Percentiles rank a stretch among this genome's conserved stretches.
phyloP scores from a whole-genome alignment of 108 stramenopile genomes.

The Mayamaea pseudoterrestris region DNA sequence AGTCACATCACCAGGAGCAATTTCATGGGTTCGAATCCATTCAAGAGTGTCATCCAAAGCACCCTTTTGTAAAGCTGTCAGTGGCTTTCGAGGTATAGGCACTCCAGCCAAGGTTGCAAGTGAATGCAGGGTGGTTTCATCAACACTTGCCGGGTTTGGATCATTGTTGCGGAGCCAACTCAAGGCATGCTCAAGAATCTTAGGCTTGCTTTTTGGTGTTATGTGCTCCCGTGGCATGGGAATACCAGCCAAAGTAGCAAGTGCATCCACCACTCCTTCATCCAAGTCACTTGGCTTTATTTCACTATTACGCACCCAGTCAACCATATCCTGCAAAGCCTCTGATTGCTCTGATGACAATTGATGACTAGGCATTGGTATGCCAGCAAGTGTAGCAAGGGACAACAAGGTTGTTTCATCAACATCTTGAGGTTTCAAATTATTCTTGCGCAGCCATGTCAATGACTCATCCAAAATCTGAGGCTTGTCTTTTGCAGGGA shows the following conservation, averaged over 20 bases:
- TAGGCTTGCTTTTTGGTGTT: slow-evolving; percentile 9
- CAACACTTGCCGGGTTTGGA: background rate
- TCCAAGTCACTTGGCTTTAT: background rate
- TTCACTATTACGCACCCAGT: slow-evolving; percentile 1
- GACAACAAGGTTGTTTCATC: slow-evolving; percentile 1
- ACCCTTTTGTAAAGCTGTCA: background rate
- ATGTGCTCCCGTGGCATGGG: slow-evolving; percentile 10
- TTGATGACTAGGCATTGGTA: background rate
- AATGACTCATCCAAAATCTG: slow-evolving; percentile 3
- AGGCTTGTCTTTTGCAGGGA: background rate
- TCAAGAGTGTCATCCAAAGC: background rate
- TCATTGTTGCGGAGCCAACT: slow-evolving; percentile 18
- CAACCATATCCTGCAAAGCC: background rate
- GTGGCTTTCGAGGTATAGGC: background rate
- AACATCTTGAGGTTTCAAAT: slow-evolving; percentile 2
- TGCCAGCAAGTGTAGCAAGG: background rate
- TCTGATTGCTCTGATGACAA: background rate
- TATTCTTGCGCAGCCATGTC: slow-evolving; percentile 5
- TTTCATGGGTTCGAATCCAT: slow-evolving; percentile 24
- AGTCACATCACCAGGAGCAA: background rate
- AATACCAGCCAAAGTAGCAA: slow-evolving; percentile 4
- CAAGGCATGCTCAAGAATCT: slow-evolving; percentile 17
- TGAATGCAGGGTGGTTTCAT: slow-evolving; percentile 1
- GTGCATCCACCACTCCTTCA: background rate
- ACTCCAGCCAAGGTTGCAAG: slow-evolving; percentile 3